Conservation (phyloP, 78 protist genomes). For the Thecamonas trahens region DNA sequence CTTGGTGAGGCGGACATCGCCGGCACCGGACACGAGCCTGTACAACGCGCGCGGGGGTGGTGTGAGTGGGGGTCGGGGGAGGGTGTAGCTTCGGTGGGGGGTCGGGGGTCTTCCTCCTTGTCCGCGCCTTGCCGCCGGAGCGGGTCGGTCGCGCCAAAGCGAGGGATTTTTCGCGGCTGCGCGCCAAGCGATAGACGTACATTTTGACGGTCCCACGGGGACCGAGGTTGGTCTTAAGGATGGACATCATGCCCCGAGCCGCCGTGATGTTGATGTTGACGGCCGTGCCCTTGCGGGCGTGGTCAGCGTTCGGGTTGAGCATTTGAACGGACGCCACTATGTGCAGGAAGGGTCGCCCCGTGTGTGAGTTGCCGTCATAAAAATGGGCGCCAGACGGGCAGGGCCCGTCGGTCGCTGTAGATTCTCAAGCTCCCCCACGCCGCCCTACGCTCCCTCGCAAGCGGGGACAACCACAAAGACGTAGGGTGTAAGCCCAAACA, state of each 20-base stretch:
- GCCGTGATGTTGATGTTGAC: slow-evolving; percentile 84
- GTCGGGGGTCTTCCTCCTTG: too few relatives aligned
- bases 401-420: too few relatives aligned
- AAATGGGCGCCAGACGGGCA: too few relatives aligned
- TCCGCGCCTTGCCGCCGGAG: too few relatives aligned
- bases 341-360: too few relatives aligned
- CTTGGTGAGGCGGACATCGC: slow-evolving; percentile 97
- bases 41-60: not conserved
- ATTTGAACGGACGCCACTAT: slow-evolving; percentile 37
- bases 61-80: not conserved
- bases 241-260: slow-evolving; percentile 88
- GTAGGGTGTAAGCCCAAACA: too few relatives aligned
- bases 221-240: slow-evolving; percentile 95
- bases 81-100: too few relatives aligned
- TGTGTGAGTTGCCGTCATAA: too few relatives aligned
- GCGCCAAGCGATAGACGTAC: slow-evolving; percentile 25
- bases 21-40: slow-evolving; percentile 95
- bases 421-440: too few relatives aligned
- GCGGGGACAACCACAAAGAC: too few relatives aligned
- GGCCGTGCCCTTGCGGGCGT: slow-evolving; percentile 51
- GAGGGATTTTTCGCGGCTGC: not conserved
- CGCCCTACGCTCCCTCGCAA: too few relatives aligned
- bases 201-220: slow-evolving; percentile 98
- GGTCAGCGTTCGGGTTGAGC: slow-evolving; percentile 74
- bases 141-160: too few relatives aligned